Conservation (phyloP, 2,329 filamentous ascomycete species). For the Sarocladium brachiariae region DNA sequence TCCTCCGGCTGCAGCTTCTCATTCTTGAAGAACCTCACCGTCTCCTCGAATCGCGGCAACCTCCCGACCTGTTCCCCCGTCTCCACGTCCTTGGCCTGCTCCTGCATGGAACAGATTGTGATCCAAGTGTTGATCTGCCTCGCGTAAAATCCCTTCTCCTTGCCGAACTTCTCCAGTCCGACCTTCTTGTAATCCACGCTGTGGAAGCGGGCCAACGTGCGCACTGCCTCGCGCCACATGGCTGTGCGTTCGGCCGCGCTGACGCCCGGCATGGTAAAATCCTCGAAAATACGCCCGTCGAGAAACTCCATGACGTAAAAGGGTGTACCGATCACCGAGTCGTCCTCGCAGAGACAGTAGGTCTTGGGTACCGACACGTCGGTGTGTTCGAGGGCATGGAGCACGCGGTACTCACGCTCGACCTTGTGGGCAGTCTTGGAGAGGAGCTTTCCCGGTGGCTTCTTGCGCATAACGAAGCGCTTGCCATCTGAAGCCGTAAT, state of each 20-base stretch:
- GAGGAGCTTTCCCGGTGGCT: conserved; percentile 88
- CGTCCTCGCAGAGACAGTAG: conserved; percentile 81
- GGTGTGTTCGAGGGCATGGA: conserved; percentile 71
- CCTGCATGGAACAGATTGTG: conserved; percentile 72
- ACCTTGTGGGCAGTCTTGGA: conserved; percentile 94
- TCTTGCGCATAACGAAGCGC: conserved; percentile 90
- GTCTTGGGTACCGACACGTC: conserved; percentile 81
- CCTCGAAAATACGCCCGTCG: conserved; percentile 87
- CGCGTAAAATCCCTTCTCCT: conserved; percentile 69
- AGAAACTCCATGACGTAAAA: conserved; percentile 98
- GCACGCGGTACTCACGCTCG: conserved; percentile 89
- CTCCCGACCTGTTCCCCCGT: conserved; percentile 69
- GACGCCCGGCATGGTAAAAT: conserved; percentile 72
- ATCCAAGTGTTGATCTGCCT: conserved; percentile 80
- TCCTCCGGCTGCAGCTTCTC: conserved; percentile 66
- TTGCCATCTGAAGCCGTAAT: conserved; percentile 64
- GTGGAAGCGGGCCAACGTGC: conserved; percentile 81
- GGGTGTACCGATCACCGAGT: conserved; percentile 71
- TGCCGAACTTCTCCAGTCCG: conserved; percentile 68
- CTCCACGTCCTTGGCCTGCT: conserved; percentile 67
- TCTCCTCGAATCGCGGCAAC: conserved; percentile 76
- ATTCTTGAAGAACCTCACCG: conserved; percentile 71
- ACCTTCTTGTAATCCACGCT: conserved; percentile 59
- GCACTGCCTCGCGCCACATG: conserved; percentile 82
- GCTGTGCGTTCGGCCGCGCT: conserved; percentile 60